A percentile compares a stretch with the other conserved stretches of the same genome.
Evolutionary conservation across 352 stramenopile genomes (phyloP).

Genomic region (Pythium vanterpoolii): DNA sequence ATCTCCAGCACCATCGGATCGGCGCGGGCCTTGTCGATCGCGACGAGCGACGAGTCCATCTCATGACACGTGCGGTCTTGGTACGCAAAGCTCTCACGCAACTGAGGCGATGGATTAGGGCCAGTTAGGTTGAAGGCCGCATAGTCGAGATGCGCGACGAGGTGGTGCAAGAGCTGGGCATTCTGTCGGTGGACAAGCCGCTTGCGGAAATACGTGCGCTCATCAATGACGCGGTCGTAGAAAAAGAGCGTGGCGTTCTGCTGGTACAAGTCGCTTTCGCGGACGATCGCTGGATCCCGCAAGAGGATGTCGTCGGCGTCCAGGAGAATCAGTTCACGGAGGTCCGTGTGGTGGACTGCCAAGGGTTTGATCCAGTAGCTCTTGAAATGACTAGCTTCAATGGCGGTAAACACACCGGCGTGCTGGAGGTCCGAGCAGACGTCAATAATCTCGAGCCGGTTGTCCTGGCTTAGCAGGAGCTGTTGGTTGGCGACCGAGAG

Average conservation of each 20-base stretch:
- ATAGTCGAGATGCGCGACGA: slow-evolving; percentile 49
- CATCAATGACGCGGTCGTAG: slow-evolving; percentile 48
- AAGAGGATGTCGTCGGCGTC: slow-evolving; percentile 56
- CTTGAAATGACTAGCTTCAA: slow-evolving; percentile 30
- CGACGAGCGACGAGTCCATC: slow-evolving; percentile 55
- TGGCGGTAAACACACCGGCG: slow-evolving; percentile 5
- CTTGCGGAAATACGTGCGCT: slow-evolving; percentile 29
- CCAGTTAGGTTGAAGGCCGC: slow-evolving; percentile 29
- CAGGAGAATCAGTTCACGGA: slow-evolving; percentile 47
- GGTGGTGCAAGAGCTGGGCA: slow-evolving; percentile 31
- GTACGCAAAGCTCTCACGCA: slow-evolving; percentile 35
- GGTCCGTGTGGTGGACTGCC: slow-evolving; percentile 44
- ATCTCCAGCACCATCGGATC: slow-evolving; percentile 36
- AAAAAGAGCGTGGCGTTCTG: slow-evolving; percentile 60
- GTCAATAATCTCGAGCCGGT: slow-evolving; percentile 54
- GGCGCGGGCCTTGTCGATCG: slow-evolving; percentile 40
- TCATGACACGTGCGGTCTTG: slow-evolving; percentile 39
- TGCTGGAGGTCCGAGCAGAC: slow-evolving; percentile 46
- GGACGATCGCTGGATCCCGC: slow-evolving; percentile 34
- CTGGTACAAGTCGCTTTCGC: slow-evolving; percentile 34
- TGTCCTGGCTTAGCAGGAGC: slow-evolving; percentile 42
- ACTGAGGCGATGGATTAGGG: slow-evolving; percentile 15
- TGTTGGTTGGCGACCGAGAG: slow-evolving; percentile 31
- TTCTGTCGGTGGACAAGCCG: slow-evolving; percentile 3
- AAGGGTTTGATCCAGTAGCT: slow-evolving; percentile 69